Evolutionary conservation across 1,139 yeast genomes (phyloP).

Genomic region (Nakaseomyces glabratus): DNA sequence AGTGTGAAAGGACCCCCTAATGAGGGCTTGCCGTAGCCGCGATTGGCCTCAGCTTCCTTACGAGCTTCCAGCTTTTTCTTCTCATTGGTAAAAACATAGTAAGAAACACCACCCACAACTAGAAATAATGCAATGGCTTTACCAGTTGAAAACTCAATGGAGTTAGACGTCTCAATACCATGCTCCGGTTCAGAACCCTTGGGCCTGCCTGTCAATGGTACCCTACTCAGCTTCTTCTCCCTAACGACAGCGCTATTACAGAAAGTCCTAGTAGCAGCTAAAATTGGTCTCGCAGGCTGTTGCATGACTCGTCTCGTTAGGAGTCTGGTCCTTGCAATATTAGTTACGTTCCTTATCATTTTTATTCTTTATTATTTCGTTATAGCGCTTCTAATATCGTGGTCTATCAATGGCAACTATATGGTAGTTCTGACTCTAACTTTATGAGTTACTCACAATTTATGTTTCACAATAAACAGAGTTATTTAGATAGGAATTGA

Average conservation of each 20-base stretch:
- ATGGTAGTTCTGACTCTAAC: too few relatives aligned
- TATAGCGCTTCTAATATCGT: too few relatives aligned
- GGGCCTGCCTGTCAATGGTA: constrained; percentile 42
- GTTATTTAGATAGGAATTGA: too few relatives aligned
- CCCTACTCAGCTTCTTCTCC: constrained; percentile 34
- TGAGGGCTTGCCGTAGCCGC: constrained; percentile 84
- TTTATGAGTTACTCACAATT: too few relatives aligned
- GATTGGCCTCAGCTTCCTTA: constrained; percentile 71
- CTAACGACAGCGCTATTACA: too few relatives aligned
- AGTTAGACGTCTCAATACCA: constrained; percentile 25
- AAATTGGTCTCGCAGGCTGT: not conserved
- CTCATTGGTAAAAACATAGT: constrained; percentile 59
- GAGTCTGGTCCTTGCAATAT: too few relatives aligned
- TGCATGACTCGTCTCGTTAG: too few relatives aligned
- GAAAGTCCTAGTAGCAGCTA: not conserved
- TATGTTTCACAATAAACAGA: too few relatives aligned
- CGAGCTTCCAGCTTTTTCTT: constrained; percentile 60
- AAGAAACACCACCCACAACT: constrained; percentile 58
- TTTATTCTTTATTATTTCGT: too few relatives aligned
- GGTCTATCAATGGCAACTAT: too few relatives aligned
- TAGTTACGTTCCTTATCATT: too few relatives aligned
- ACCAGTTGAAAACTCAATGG: constrained; percentile 70
- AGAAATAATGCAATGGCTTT: constrained; percentile 62
- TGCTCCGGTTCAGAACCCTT: constrained; percentile 30
- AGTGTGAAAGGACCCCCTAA: constrained; percentile 85